Conservation (phyloP, 345 rosid genomes). For the Citropsis articulata region DNA sequence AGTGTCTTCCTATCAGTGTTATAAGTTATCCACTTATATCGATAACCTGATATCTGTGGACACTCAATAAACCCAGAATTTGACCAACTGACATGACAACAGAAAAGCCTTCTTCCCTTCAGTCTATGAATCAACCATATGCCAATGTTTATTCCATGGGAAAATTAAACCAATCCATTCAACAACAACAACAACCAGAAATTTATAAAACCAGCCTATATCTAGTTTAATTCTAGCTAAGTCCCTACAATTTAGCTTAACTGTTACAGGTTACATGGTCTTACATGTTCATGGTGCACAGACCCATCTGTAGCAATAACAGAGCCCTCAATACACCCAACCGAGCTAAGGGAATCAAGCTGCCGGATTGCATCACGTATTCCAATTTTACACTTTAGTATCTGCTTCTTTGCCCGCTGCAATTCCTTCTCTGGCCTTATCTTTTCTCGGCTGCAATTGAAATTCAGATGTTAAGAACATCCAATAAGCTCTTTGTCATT, state of each 20-base stretch:
- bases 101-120: not conserved
- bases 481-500: not conserved
- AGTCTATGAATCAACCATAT: not conserved
- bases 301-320: constrained; percentile 95
- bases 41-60: not conserved
- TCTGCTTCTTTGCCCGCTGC: constrained; percentile 76
- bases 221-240: not conserved
- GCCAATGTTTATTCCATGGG: not conserved
- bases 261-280: not conserved
- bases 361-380: constrained; percentile 81
- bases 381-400: constrained; percentile 89
- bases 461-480: constrained; percentile 7
- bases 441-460: constrained; percentile 76
- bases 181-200: not conserved
- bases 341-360: constrained; percentile 78
- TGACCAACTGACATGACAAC: not conserved
- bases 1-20: not conserved
- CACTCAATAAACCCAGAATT: not conserved
- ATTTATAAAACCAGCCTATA: not conserved
- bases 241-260: constrained; percentile 1
- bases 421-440: constrained; percentile 92
- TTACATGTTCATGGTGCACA: constrained; percentile 92
- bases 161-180: not conserved
- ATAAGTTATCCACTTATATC: not conserved
- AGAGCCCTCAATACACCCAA: constrained; percentile 77